Evolutionary conservation across 257 asterid species (phyloP), one percentile per base, ranked within the genome.

Genomic region (Solanum medicagineum): DNA sequence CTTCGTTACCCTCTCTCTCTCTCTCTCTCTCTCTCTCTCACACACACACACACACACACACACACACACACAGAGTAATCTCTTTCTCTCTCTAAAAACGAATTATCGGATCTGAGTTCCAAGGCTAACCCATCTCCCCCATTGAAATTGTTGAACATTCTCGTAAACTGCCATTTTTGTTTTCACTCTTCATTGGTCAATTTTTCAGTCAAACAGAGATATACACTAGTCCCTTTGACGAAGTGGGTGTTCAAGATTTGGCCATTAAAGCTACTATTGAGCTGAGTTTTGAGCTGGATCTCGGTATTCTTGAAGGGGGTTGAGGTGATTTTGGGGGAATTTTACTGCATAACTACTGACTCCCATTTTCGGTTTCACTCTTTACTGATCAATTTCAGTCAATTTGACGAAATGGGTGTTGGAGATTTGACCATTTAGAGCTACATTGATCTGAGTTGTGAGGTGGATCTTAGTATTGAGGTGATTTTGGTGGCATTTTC

Each of bases 21-120:
- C 47, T 47, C 26, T 57, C 10, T 42, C 29, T 17, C 79, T 70
- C 53, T 40, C 75, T 16, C 45, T 1, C 29, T 1, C 36, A 32
- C 0, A 36, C 10, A 17, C 53, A 42, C 54, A 71, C 32, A 42
- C 11, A 10, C 10, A 26, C 29, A 26, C 29, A 26, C 36, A 32
- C 0, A 36, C 10, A 17, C 53, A 42, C 54, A 71, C 32, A 42
- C 11, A 10, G 29, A 42, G 47, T n/a, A 42, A 15, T 8, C 53
- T 32, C 77, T 68, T 20, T 70, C 54, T 44, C 57, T n/a, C 81
- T 11, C 57, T 73, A 73, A 15, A 66, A 75, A 75, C 62, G 60
- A 22, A 83, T 92, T 92, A 87, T 88, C 91, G 94, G 96, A 93
- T 93, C 98, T 91, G 93, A 89, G 87, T 89, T 90, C 93, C 89